Evolutionary conservation across 2,329 filamentous ascomycete genomes (phyloP), one percentile per base, ranked within the genome.

Genomic region (Alternaria brassicae): DNA sequence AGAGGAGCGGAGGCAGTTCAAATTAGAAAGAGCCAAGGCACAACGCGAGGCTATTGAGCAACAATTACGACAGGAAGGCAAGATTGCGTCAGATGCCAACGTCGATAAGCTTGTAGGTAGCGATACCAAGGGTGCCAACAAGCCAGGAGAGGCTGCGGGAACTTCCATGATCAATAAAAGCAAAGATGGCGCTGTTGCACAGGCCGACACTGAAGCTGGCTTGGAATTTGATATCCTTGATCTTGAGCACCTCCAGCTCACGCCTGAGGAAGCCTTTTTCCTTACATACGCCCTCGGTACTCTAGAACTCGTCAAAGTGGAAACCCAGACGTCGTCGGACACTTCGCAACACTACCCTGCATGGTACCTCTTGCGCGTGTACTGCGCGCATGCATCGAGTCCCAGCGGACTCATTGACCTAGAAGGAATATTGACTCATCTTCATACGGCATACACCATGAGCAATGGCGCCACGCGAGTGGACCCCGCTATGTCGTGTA

Each of bases 241-340:
- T 78, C 73, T 90, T 79, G 95, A 99, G 72, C 93, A 97, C 72
- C 87, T 97, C n/a, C 95, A 98, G 74, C 83, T 99, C 8, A 93
- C 90, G 3, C 85, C 90, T 0, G 93, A 97, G 76, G 95, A 99
- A 78, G 89, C 93, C 0, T 96, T 98, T 78, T 99, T 97, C 76
- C 84, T 99, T 9, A 84, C 83, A 4, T 98, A 96, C 73, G 90
- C 85, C 0, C 82, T 99, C 1, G 94, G 94, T 0, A 86, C 86
- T 4, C 83, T 99, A 8, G 79, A 83, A 3, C 83, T 99, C 60
- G 83, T 98, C 62, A 62, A 63, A 17, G 45, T 51, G 28, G 42
- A 32, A 7, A 74, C 79, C 47, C 65, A 73, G 27, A 32, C 79
- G 25, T 70, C 71, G 71, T 79, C 2, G 9, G 45, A 47, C 15